A percentile compares a stretch with the other conserved stretches of the same genome.
phyloP scores from a whole-genome alignment of 2,329 filamentous ascomycete species.

The Colletotrichum sp. region DNA sequence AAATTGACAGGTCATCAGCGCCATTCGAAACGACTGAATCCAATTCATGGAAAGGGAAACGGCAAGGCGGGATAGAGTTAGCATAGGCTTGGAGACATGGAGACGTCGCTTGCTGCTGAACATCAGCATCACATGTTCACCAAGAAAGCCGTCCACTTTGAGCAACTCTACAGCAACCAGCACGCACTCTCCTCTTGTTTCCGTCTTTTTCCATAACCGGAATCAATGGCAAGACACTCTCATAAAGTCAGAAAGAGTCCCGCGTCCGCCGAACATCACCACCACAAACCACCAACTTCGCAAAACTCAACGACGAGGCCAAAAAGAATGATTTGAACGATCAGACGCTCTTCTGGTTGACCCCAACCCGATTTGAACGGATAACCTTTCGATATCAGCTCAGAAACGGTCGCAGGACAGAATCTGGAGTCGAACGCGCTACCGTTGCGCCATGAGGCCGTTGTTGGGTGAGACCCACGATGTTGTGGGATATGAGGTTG shows the following conservation, averaged over 20 bases:
- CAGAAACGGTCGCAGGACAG: background rate
- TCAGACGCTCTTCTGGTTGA: background rate
- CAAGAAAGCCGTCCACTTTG: background rate
- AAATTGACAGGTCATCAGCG: background rate
- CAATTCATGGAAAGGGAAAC: background rate
- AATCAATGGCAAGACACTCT: background rate
- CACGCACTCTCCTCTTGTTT: background rate
- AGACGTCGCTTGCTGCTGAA: background rate
- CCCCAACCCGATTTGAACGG: constrained; percentile 19
- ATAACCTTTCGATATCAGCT: constrained; percentile 16
- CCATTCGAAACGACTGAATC: background rate
- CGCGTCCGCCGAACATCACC: background rate
- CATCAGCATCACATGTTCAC: background rate
- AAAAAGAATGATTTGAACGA: background rate
- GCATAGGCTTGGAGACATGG: background rate
- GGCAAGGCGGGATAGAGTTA: background rate
- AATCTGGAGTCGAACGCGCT: constrained; percentile 21
- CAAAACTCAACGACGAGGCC: background rate
- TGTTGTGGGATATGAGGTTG: background rate
- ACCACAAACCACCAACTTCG: background rate
- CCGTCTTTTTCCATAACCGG: background rate
- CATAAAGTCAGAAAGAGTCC: background rate
- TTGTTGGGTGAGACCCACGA: accelerated
- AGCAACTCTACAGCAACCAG: background rate
- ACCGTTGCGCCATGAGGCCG: constrained; percentile 18